phyloP scores from a whole-genome alignment of 352 stramenopile species.

The Blastocystis sp. region DNA sequence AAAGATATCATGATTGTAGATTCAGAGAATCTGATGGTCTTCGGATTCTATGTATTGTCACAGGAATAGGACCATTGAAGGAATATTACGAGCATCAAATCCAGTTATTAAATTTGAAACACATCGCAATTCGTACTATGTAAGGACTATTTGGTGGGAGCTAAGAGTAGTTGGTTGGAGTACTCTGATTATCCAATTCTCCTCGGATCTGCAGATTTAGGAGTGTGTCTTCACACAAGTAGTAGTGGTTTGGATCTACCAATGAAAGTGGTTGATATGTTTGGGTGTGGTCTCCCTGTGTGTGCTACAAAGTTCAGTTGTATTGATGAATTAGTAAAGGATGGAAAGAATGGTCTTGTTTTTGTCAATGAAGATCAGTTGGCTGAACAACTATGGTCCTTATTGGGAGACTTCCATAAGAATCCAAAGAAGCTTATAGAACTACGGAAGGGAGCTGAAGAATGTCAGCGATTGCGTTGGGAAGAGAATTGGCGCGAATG shows the following conservation, averaged over 20 bases:
- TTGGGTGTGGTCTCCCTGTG: slow-evolving; percentile 89
- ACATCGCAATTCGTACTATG: slow-evolving; percentile 79
- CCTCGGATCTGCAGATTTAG: slow-evolving; percentile 84
- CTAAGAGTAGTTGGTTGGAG: slow-evolving; percentile 81
- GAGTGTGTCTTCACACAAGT: slow-evolving; percentile 94
- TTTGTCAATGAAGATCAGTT: slow-evolving; percentile 65
- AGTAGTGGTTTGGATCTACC: slow-evolving; percentile 93
- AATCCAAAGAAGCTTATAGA: background rate
- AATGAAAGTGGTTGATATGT: slow-evolving; percentile 99
- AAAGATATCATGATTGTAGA: slow-evolving; percentile 54
- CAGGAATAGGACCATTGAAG: slow-evolving; percentile 89
- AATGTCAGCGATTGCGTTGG: slow-evolving; percentile 42
- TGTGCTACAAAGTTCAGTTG: slow-evolving; percentile 88
- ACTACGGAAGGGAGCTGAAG: slow-evolving; percentile 51
- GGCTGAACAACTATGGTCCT: slow-evolving; percentile 29
- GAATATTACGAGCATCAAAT: slow-evolving; percentile 80
- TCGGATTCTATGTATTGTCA: slow-evolving; percentile 79
- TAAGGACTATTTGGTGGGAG: background rate
- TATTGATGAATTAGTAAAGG: slow-evolving; percentile 87
- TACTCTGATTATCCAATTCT: slow-evolving; percentile 88
- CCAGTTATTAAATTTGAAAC: slow-evolving; percentile 70
- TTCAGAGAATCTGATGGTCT: slow-evolving; percentile 21
- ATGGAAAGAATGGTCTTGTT: slow-evolving; percentile 79
- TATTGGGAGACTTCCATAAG: slow-evolving; percentile 53
- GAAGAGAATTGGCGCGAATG: slow-evolving; percentile 58